A percentile compares a stretch with the other conserved stretches of the same genome.
Evolutionary conservation across 306 rosid genomes (phyloP).

Genomic region (Oxytropis ochrocephala): DNA sequence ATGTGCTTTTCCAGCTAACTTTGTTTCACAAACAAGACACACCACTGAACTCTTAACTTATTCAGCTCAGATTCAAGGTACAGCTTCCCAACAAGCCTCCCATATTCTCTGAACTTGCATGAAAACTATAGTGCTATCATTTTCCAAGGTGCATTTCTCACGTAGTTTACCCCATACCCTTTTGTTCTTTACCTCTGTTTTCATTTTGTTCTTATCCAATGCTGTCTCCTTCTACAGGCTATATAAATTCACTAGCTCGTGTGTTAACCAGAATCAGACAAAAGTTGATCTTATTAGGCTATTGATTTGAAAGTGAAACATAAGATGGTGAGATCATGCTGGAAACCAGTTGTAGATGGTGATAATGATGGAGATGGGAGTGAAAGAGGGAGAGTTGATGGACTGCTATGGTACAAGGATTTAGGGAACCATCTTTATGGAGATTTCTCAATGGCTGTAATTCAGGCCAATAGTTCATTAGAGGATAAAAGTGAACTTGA

Average conservation of each 20-base stretch:
- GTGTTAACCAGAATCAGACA: conserved; percentile 28
- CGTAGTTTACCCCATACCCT: conserved; percentile 58
- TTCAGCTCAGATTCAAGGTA: conserved; percentile 57
- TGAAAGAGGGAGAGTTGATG: conserved; percentile 54
- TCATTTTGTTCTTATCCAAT: conserved; percentile 45
- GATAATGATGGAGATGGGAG: conserved; percentile 54
- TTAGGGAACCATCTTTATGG: conserved; percentile 80
- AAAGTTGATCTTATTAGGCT: conserved; percentile 23
- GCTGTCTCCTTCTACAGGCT: conserved; percentile 42
- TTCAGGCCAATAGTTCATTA: conserved; percentile 70
- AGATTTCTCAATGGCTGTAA: conserved; percentile 83
- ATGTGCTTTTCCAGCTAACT: conserved; percentile 69
- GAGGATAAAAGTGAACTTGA: conserved; percentile 88
- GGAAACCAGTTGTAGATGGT: conserved; percentile 58
- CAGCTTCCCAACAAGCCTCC: conserved; percentile 40
- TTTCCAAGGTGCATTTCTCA: conserved; percentile 47
- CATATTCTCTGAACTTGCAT: conserved; percentile 68
- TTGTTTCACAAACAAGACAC: conserved; percentile 49
- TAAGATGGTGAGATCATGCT: conserved; percentile 69
- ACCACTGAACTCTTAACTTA: conserved; percentile 24
- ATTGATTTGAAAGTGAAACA: conserved; percentile 1
- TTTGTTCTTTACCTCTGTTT: conserved; percentile 39
- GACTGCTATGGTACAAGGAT: conserved; percentile 81
- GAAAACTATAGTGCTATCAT: conserved; percentile 32
- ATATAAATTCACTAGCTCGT: conserved; percentile 26